Conservation (phyloP, 768 basidiomycete species). For the Kwoniella pini region DNA sequence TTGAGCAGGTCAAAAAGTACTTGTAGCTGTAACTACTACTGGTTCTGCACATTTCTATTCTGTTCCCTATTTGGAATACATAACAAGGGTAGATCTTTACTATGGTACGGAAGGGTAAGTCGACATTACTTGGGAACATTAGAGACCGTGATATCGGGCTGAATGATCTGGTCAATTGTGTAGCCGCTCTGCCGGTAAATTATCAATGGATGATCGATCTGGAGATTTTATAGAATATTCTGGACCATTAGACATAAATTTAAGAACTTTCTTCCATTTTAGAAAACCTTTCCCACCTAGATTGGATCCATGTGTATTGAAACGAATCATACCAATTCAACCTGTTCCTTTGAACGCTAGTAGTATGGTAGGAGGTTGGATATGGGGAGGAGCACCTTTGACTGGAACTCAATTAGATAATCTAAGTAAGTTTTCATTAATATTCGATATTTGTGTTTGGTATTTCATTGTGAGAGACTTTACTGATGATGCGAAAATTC, state of each 20-base stretch:
- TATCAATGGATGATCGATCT: slow-evolving; percentile 52
- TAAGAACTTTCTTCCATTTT: slow-evolving; percentile 53
- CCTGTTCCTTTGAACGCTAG: slow-evolving; percentile 48
- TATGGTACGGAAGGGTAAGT: slow-evolving; percentile 33
- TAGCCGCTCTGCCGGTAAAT: slow-evolving; percentile 43
- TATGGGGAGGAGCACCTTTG: slow-evolving; percentile 55
- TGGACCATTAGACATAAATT: slow-evolving; percentile 48
- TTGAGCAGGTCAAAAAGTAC: slow-evolving; percentile 43
- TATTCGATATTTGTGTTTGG: too few relatives aligned
- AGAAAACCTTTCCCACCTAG: slow-evolving; percentile 52
- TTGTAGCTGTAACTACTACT: slow-evolving; percentile 47
- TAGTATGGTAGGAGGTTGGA: slow-evolving; percentile 49
- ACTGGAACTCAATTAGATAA: slow-evolving; percentile 54
- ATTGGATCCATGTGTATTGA: slow-evolving; percentile 42
- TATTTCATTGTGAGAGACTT: too few relatives aligned
- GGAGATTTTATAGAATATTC: slow-evolving; percentile 54
- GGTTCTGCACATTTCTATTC: slow-evolving; percentile 49
- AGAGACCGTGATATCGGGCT: too few relatives aligned
- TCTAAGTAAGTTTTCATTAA: slow-evolving; percentile 34
- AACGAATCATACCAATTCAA: slow-evolving; percentile 44
- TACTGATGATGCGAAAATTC: too few relatives aligned
- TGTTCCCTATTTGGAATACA: slow-evolving; percentile 48
- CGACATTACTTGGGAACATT: too few relatives aligned
- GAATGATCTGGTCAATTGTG: too few relatives aligned
- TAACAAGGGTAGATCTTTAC: slow-evolving; percentile 42